Evolutionary conservation across 345 rosid genomes (phyloP), one percentile per base, ranked within the genome.

Genomic region (Mallotus nudiflorus): DNA sequence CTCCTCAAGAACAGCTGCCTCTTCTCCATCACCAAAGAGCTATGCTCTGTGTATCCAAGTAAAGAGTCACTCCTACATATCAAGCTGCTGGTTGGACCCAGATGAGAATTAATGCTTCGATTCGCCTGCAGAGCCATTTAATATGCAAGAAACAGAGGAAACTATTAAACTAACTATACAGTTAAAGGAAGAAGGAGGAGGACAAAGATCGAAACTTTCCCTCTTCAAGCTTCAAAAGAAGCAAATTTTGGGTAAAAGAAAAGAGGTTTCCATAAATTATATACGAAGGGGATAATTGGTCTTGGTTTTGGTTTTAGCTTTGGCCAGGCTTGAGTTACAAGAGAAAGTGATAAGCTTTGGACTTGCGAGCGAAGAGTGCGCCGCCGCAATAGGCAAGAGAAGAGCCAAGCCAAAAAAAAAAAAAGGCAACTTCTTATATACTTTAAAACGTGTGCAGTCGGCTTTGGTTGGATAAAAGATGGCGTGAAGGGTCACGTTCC

Each of bases 1-100:
- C 95, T 92, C 57, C 90, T 85, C 50, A 90, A 67, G 64, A 92
- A 92, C 65, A 87, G 33, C 76, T 88, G 95, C 65, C 98, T 81
- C 89, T 90, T 90, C 89, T 91, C 97, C 82, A 87, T 80, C 82
- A 85, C 71, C 80, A 68, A 51, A 18, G 24, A 40, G 31, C 33
- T 45, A 40, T 64, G 65, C 35, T 65, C 68, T 37, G 71, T 67
- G 16, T 44, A 18, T 9, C 62, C 51, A n/a, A 53, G 25, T 54
- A 56, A 67, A 19, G 49, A 27, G 13, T 54, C 61, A 15, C 60
- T 62, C 29, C 68, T 71, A 11, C 7, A 14, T 20, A 57, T 16
- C 5, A 54, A 46, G n/a, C n/a, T n/a, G n/a, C n/a, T n/a, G 40
- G 45, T 29, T 62, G 57, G 58, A 45, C 70, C 60, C 45, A 50